phyloP scores from a whole-genome alignment of 768 basidiomycete genomes.

The Mycena belliarum region DNA sequence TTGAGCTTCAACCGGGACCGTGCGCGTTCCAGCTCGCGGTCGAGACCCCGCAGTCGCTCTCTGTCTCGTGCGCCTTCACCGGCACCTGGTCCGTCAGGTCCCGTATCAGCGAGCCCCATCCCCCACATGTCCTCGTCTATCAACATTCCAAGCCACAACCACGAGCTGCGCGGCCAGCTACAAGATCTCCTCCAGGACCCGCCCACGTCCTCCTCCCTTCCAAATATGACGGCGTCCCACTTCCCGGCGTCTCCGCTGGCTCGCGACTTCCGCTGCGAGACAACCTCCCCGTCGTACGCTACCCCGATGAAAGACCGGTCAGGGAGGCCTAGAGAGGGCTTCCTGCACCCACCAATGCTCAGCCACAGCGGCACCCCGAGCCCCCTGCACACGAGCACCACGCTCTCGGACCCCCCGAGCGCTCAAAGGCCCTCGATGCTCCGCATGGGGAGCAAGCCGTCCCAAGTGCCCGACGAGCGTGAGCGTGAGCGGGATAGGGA shows the following conservation, averaged over 20 bases:
- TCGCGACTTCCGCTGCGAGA: conserved; percentile 21
- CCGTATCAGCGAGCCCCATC: not conserved
- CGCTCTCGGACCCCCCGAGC: conserved; percentile 1
- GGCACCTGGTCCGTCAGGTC: not conserved
- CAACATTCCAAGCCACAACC: conserved; percentile 27
- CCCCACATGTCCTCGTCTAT: not conserved
- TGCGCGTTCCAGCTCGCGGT: conserved; percentile 24
- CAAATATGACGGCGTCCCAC: conserved; percentile 33
- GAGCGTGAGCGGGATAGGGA: no score
- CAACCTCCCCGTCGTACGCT: conserved; percentile 1
- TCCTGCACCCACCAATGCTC: conserved; percentile 6
- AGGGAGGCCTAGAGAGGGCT: not conserved
- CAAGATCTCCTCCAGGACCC: conserved; percentile 50
- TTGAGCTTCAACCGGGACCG: conserved; percentile 13
- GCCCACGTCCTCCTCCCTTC: conserved; percentile 44
- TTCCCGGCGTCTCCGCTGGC: conserved; percentile 18
- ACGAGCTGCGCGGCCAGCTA: conserved; percentile 39
- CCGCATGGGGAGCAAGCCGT: not conserved
- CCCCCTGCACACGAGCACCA: not conserved
- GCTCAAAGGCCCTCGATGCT: not conserved
- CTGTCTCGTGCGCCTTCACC: conserved; percentile 18
- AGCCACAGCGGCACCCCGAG: conserved; percentile 10
- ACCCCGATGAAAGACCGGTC: conserved; percentile 1
- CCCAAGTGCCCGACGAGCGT: not conserved
- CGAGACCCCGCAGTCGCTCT: conserved; percentile 21